Base-by-base conservation (phyloP, 2,329 filamentous ascomycete genomes). In the Sporothrix sp. region DNA sequence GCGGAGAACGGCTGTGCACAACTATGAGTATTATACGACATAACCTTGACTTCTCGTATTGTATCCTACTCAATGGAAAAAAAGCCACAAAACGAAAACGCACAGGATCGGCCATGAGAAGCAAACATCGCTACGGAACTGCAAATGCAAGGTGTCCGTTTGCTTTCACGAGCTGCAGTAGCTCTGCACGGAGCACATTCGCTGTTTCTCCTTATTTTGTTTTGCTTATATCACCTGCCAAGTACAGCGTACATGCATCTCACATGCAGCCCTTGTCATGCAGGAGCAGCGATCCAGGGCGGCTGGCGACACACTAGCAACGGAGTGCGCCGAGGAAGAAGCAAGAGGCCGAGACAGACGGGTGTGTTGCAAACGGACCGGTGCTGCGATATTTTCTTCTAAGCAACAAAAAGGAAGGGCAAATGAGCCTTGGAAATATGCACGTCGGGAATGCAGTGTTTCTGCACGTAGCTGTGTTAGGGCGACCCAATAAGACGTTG, bases 251-350 rank as follows among this genome's bases (percentile, higher is more conserved):
- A 16, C 21, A 40, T 30, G 42, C 33, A 35, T 36, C 30, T 45
- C 43, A 35, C 30, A 45, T 45, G 43, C 42, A 23, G 28, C 33
- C 23, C 28, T 32, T 44, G 42, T 28, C 32, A 7, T 27, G 28
- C 30, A 45, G 30, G 30, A 27, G 28, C 43, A 20, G 32, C 21
- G 23, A 30, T 35, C 32, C 7, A 32, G 18, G 23, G 30, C 28
- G 4, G 30, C 42, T 18, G 30, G 28, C 30, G 20, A 30, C 30
- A 30, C 21, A 35, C 27, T 35, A 42, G n/a, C 38, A 28, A 35
- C 43, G 30, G 43, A 45, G 30, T 25, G 43, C 43, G 30, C 43
- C 43, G 43, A 45, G 28, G 43, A 21, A 16, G 13, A 14, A 40
- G n/a, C 20, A 25, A 40, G 16, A 30, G 27, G 20, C 5, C 21